Evolutionary conservation across 139 green algal genomes (phyloP), one percentile per base, ranked within the genome.

Genomic region (Pycnococcus provasolii): DNA sequence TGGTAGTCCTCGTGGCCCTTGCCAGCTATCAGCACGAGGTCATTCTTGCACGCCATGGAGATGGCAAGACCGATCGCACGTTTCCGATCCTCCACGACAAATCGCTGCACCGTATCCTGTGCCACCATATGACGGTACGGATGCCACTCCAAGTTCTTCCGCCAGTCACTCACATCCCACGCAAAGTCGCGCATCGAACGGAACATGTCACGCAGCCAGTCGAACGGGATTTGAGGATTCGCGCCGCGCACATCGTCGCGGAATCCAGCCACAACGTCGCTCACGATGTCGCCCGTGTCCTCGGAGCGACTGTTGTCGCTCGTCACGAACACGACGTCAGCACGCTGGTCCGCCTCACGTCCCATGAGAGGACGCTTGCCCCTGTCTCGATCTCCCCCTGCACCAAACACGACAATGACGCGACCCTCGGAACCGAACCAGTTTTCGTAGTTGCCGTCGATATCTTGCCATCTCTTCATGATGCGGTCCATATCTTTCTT

Each of bases 41-140:
- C 94, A 2, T 79, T 72, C 15, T 79, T 54, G 5, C 78, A 67
- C 2, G 89, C 94, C 45, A 90, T 95, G 47, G 83, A 89, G 41
- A 99, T 93, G n/a, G 93, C 93, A 37, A 77, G 81, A 4, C 93
- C 84, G 66, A 99, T 96, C 55, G 94, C 94, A 60, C 77, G 79
- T 75, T 83, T 87, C 53, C 79, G 77, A 67, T 91, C 84, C 68
- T 90, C 84, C 64, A 89, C 83, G 26, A 91, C 60, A 69, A 87
- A 85, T 46, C 72, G 51, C 53, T 54, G 39, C 66, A 72, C 50
- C 45, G 68, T 81, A 62, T 26, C 26, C 26, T 26, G 26, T 26
- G 26, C 26, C 26, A 26, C 26, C 26, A 26, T 26, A 26, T 26
- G 26, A 26, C 26, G 26, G 26, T 26, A 26, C 26, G 26, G 26